Evolutionary conservation across 106 monocot species (phyloP), one percentile per base, ranked within the genome.

Genomic region (Amphibolis antarctica): DNA sequence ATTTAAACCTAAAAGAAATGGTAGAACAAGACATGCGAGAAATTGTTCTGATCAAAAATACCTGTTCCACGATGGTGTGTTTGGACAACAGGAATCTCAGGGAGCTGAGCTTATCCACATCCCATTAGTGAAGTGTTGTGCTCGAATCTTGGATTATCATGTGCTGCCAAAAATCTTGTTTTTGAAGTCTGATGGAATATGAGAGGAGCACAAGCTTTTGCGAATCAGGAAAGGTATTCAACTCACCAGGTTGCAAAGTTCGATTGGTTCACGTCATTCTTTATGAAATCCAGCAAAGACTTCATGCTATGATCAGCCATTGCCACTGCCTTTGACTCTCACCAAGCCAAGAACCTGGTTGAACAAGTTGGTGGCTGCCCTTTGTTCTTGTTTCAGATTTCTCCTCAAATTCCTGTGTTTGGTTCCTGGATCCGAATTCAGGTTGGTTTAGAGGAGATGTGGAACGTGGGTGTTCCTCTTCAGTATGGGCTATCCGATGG

Each of bases 151-250:
- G 54, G 2, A 4, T 36, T 36, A 36, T 36, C 36, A 36, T 25
- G 24, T 55, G 12, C 49, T 19, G 14, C 12, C n/a, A 14, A 60
- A 60, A 60, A 42, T 60, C 63, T 47, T 63, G 46, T 25, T 18
- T 25, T 19, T 63, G 13, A 63, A 63, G 63, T 46, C 45, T 63
- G n/a, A 46, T 63, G 46, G 60, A 61, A 61, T 61, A 61, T 44
- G 43, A 28, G 28, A 15, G 1, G 7, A 20, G 60, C 25, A 57
- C 23, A 26, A 57, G 26, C 6, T 13, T 57, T 12, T 0, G 56
- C 4, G 29, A 29, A 25, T 57, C 56, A 1, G 53, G 53, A 53
- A 53, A 53, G 7, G n/a, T 21, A 21, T 53, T 17, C 20, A 53
- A 53, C 29, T 58, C n/a, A 58, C 28, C 17, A 58, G 12, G n/a